phyloP scores from a whole-genome alignment of 176 grass and related monocot genomes.

The Bothriochloa decipiens region DNA sequence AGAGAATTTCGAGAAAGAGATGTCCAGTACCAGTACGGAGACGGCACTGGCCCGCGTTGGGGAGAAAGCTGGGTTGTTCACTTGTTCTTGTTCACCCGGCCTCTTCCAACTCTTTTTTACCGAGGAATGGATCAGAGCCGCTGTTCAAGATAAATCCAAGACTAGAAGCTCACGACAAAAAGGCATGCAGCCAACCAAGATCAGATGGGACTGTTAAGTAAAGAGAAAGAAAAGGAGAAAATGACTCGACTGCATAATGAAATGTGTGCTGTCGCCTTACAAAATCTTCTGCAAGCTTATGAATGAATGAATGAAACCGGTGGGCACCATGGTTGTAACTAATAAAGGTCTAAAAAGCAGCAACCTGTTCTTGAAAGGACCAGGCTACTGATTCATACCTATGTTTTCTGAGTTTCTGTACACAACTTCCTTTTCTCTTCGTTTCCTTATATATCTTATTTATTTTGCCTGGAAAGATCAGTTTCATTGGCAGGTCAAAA shows the following conservation, averaged over 20 bases:
- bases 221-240: constrained; percentile 38
- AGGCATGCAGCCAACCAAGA: constrained; percentile 3
- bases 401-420: neutral
- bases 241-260: constrained; percentile 17
- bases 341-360: constrained; percentile 22
- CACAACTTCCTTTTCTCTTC: neutral
- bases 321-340: constrained; percentile 9
- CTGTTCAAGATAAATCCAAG: neutral
- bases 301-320: neutral
- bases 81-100: neutral
- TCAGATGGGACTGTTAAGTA: constrained; percentile 29
- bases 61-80: neutral
- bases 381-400: constrained; percentile 6
- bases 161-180: neutral
- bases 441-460: neutral
- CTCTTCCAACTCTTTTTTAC: neutral
- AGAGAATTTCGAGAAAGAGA: constrained; percentile 36
- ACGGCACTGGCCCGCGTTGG: neutral
- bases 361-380: constrained; percentile 18
- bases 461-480: neutral
- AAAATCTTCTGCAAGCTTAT: constrained; percentile 26
- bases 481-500: constrained; percentile 14
- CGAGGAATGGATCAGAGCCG: neutral
- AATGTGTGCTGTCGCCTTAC: constrained; percentile 24
- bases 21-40: constrained; percentile 21